A percentile compares a stretch with the other conserved stretches of the same genome.
These are phyloP conservation scores for Aspergillus leporis DNA, from an alignment of 495 filamentous ascomycete species.

Conservation along the genomic window DNA sequence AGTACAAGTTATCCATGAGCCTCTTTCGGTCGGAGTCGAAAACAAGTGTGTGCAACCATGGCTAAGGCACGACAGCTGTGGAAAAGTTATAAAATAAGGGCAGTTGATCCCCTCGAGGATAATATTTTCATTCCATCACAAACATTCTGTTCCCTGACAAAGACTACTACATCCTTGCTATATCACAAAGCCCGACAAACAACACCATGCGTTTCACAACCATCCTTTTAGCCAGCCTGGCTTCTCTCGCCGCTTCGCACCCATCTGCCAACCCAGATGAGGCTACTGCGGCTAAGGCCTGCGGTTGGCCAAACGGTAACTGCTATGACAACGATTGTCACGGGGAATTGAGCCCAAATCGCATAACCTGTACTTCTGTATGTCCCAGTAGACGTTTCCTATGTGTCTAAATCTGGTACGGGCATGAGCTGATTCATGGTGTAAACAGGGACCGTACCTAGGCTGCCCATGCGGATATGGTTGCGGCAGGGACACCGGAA, in stretches of 20 bases:
- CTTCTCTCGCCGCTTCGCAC: not conserved
- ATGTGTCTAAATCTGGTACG: not conserved
- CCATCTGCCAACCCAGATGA: not conserved
- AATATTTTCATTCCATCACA: no score
- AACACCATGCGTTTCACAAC: not conserved
- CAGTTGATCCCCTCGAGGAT: no score
- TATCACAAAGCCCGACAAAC: not conserved
- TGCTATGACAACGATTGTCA: slow-evolving; percentile 17
- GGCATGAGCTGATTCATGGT: not conserved
- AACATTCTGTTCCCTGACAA: not conserved
- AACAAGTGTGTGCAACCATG: no score
- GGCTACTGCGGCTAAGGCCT: not conserved
- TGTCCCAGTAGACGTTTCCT: not conserved
- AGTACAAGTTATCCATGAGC: no score
- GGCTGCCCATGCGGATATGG: slow-evolving; percentile 15
- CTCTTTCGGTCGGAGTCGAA: no score
- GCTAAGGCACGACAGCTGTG: no score
- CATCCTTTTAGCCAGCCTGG: slow-evolving; percentile 2
- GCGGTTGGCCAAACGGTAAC: slow-evolving; percentile 11
- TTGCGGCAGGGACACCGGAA: slow-evolving; percentile 6
- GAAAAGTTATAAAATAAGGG: no score
- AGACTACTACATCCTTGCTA: not conserved
- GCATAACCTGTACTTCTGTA: slow-evolving; percentile 13
- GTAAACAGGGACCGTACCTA: slow-evolving; percentile 7
- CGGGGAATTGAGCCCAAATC: slow-evolving; percentile 6